phyloP scores from a whole-genome alignment of 495 filamentous ascomycete genomes.

The Platismatia glauca region DNA sequence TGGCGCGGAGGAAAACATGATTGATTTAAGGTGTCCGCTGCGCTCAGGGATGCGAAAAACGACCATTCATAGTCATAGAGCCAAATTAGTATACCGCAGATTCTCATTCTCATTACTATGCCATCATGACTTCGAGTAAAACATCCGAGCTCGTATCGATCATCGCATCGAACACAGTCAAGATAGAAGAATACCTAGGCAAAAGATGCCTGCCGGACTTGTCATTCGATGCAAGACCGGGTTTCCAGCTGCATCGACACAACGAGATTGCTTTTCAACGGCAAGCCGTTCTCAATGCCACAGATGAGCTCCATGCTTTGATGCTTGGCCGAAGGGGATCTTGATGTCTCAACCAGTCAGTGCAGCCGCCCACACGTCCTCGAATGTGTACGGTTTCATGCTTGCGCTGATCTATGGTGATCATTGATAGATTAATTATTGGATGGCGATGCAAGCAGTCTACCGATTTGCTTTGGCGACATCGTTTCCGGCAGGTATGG shows the following conservation, averaged over 20 bases:
- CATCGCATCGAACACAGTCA: conserved; percentile 17
- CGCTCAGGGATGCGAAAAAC: too few species aligned
- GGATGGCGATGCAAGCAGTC: conserved; percentile 21
- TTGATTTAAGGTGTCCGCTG: too few species aligned
- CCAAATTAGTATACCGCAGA: not conserved
- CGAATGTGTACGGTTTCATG: not conserved
- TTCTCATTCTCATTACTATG: not conserved
- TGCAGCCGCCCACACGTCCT: not conserved
- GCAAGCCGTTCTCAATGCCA: conserved; percentile 2
- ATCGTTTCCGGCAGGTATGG: conserved; percentile 24
- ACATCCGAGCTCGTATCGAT: conserved; percentile 19
- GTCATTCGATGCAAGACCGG: not conserved
- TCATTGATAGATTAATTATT: not conserved
- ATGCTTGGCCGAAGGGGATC: too few species aligned
- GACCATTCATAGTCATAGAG: not conserved
- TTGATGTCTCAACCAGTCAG: too few species aligned
- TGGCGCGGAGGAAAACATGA: too few species aligned
- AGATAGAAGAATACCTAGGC: conserved; percentile 18
- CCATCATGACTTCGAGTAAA: conserved; percentile 13
- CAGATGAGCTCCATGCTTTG: conserved; percentile 10
- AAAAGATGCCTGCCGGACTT: not conserved
- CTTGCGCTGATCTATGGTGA: not conserved
- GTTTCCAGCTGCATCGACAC: not conserved
- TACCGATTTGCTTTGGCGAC: conserved; percentile 28
- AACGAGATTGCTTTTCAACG: not conserved